Evolutionary conservation across 2,329 filamentous ascomycete genomes (phyloP).

Genomic region (Monilinia vaccinii-corymbosi): DNA sequence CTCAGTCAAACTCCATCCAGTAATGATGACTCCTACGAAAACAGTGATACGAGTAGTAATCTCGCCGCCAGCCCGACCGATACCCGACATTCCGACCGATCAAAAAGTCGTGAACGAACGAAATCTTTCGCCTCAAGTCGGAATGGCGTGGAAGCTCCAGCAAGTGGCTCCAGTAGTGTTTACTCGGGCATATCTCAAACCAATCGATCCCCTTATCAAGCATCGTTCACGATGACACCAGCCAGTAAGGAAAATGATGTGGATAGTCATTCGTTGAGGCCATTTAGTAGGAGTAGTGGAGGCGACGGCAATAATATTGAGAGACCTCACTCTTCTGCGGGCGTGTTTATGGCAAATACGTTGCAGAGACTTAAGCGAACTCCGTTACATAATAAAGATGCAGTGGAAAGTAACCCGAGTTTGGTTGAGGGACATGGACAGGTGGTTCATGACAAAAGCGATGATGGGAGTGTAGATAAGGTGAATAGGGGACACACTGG

Average conservation of each 20-base stretch:
- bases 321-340: neutral
- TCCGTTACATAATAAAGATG: neutral
- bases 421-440: neutral
- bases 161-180: slow-evolving; percentile 25
- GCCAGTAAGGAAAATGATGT: slow-evolving; percentile 13
- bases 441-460: neutral
- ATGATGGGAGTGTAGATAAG: neutral
- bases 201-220: slow-evolving; percentile 13
- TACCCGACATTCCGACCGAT: slow-evolving; percentile 19
- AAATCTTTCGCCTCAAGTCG: slow-evolving; percentile 26
- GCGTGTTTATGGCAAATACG: neutral
- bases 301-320: slow-evolving; percentile 1
- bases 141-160: slow-evolving; percentile 18
- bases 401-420: neutral
- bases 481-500: neutral
- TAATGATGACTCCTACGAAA: slow-evolving; percentile 26
- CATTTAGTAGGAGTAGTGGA: slow-evolving; percentile 11
- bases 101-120: slow-evolving; percentile 21
- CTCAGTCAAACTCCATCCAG: slow-evolving; percentile 22
- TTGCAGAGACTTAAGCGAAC: neutral
- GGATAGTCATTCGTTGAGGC: slow-evolving; percentile 1
- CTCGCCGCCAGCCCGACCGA: slow-evolving; percentile 22
- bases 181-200: slow-evolving; percentile 17
- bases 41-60: slow-evolving; percentile 26
- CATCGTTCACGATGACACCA: slow-evolving; percentile 25